Evolutionary conservation across 75 land plant genomes (phyloP).

Genomic region (Pinus tabuliformis): DNA sequence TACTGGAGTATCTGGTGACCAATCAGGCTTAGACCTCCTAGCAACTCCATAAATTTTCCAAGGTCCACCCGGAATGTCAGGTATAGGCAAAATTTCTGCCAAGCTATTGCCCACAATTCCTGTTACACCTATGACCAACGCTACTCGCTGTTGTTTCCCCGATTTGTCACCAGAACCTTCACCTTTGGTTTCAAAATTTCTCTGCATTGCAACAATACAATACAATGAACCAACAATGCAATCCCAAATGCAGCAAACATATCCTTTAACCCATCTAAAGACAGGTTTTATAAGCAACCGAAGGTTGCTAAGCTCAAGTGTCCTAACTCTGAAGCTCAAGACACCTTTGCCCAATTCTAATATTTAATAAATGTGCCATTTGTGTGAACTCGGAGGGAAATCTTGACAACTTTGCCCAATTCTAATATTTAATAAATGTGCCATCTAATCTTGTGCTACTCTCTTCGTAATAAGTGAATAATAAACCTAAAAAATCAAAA

Average conservation of each 20-base stretch:
- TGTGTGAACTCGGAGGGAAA: neutral
- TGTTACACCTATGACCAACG: conserved; percentile 53
- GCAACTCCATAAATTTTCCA: conserved; percentile 82
- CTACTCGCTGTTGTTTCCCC: conserved; percentile 19
- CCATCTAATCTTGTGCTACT: too few relatives aligned
- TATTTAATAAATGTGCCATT: neutral
- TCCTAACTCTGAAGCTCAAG: too few relatives aligned
- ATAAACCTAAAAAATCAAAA: too few relatives aligned
- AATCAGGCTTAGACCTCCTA: conserved; percentile 33
- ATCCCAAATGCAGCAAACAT: neutral
- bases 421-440: too few relatives aligned
- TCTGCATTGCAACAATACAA: neutral
- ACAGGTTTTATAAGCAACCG: too few relatives aligned
- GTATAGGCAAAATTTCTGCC: conserved; percentile 59
- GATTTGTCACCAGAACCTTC: neutral
- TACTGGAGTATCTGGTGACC: conserved; percentile 15
- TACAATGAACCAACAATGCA: neutral
- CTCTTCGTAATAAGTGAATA: too few relatives aligned
- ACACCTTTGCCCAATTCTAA: too few relatives aligned
- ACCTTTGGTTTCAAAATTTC: neutral
- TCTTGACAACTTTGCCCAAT: too few relatives aligned
- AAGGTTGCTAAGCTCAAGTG: neutral
- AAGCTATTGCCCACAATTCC: conserved; percentile 78
- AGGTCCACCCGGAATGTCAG: conserved; percentile 68
- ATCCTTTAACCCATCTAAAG: neutral